phyloP scores from a whole-genome alignment of 495 filamentous ascomycete species.

The Oleoguttula mirabilis region DNA sequence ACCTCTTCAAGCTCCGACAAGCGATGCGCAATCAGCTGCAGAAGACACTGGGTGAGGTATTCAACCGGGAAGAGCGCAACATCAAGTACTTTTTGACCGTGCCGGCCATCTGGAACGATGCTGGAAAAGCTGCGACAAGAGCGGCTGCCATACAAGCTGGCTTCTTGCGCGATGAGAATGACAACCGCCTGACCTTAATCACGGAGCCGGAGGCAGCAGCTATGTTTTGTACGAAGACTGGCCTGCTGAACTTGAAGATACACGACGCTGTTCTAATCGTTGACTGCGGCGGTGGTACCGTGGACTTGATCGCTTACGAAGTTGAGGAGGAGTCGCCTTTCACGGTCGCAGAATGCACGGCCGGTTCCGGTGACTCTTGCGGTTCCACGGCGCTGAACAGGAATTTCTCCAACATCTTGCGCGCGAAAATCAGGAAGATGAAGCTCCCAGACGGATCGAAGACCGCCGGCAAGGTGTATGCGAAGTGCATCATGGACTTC shows the following conservation, averaged over 20 bases:
- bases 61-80: constrained; percentile 63
- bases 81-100: constrained; percentile 64
- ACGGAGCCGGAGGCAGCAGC: constrained; percentile 63
- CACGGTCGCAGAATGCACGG: constrained; percentile 62
- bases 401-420: constrained; percentile 63
- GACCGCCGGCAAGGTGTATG: constrained; percentile 62
- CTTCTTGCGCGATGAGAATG: constrained; percentile 62
- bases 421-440: constrained; percentile 69
- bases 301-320: constrained; percentile 67
- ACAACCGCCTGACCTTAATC: constrained; percentile 59
- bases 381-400: constrained; percentile 62
- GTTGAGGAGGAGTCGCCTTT: constrained; percentile 66
- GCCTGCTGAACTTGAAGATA: constrained; percentile 59
- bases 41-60: constrained; percentile 67
- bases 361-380: constrained; percentile 62
- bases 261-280: constrained; percentile 65
- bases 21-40: constrained; percentile 61
- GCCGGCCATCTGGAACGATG: constrained; percentile 67
- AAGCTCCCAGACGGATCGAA: constrained; percentile 63
- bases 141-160: constrained; percentile 64
- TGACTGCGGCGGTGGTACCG: constrained; percentile 63
- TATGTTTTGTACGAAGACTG: constrained; percentile 63
- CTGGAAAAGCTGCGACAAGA: constrained; percentile 59
- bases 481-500: constrained; percentile 73
- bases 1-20: constrained; percentile 63